Conservation (phyloP, 768 basidiomycete species). For the Lentinus brumalis region DNA sequence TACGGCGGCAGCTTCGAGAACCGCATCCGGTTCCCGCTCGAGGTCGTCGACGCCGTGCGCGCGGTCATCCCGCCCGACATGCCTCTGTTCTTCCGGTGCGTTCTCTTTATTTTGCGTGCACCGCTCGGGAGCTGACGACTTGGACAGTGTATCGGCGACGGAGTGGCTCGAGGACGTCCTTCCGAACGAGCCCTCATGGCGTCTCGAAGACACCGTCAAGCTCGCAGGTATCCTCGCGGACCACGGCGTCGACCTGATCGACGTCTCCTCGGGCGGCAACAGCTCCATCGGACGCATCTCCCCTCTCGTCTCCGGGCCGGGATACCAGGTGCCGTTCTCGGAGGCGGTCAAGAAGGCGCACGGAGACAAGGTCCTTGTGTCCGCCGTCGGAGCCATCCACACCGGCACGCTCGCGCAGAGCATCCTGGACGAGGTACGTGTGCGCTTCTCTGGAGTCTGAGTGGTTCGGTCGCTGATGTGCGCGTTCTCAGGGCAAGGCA, state of each 20-base stretch:
- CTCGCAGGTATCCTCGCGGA: slow-evolving; percentile 59
- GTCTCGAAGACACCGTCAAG: slow-evolving; percentile 62
- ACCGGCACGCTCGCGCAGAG: slow-evolving; percentile 57
- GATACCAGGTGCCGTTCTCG: slow-evolving; percentile 20
- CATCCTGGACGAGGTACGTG: slow-evolving; percentile 47
- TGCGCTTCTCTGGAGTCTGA: neutral
- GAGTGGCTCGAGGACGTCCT: slow-evolving; percentile 68
- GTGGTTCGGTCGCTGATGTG: neutral
- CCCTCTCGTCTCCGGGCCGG: slow-evolving; percentile 37
- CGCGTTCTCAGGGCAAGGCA: slow-evolving; percentile 40
- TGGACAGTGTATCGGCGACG: slow-evolving; percentile 58
- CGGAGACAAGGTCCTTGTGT: slow-evolving; percentile 46
- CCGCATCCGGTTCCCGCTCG: slow-evolving; percentile 41
- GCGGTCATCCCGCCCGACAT: slow-evolving; percentile 55
- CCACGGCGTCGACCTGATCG: slow-evolving; percentile 73
- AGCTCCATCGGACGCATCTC: slow-evolving; percentile 37
- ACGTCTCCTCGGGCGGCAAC: slow-evolving; percentile 69
- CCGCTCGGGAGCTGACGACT: neutral
- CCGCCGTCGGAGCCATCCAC: slow-evolving; percentile 58
- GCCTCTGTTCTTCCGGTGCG: slow-evolving; percentile 71
- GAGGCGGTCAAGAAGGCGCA: slow-evolving; percentile 44
- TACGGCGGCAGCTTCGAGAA: slow-evolving; percentile 53
- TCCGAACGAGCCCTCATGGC: slow-evolving; percentile 66
- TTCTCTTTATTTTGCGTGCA: neutral
- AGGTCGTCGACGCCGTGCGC: slow-evolving; percentile 43